phyloP scores from a whole-genome alignment of 129 eudicot species.

The Flaveria sonorensis region DNA sequence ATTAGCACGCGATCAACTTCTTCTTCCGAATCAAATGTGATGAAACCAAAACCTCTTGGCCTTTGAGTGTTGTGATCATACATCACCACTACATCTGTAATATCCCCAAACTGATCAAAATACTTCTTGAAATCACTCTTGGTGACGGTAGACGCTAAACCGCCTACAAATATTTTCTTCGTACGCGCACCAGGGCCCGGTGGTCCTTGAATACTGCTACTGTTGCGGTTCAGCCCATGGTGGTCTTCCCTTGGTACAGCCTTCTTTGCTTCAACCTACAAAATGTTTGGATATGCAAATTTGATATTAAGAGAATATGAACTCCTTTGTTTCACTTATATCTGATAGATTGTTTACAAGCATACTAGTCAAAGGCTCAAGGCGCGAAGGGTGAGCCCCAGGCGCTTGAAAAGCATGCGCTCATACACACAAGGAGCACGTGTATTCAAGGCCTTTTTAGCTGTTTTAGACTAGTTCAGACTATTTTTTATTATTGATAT shows the following conservation, averaged over 20 bases:
- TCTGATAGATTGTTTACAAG: no score
- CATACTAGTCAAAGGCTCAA: no score
- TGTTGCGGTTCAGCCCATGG: slow-evolving; percentile 54
- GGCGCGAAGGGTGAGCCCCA: no score
- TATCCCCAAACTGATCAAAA: slow-evolving; percentile 80
- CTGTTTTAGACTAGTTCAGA: no score
- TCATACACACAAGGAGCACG: no score
- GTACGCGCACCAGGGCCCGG: slow-evolving; percentile 75
- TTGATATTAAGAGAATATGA: not conserved
- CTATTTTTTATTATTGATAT: no score
- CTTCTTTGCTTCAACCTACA: slow-evolving; percentile 93
- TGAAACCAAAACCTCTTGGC: slow-evolving; percentile 93
- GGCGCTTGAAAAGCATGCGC: no score
- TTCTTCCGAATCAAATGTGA: slow-evolving; percentile 80
- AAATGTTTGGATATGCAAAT: not conserved
- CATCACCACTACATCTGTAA: slow-evolving; percentile 87
- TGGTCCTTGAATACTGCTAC: slow-evolving; percentile 66
- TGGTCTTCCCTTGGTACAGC: slow-evolving; percentile 97
- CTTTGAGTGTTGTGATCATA: slow-evolving; percentile 93
- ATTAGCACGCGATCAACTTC: slow-evolving; percentile 71
- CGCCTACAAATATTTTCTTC: slow-evolving; percentile 92
- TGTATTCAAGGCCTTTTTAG: no score
- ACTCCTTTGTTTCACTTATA: slow-evolving; percentile 6
- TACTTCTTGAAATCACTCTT: slow-evolving; percentile 80
- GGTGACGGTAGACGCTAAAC: slow-evolving; percentile 87